phyloP scores from a whole-genome alignment of 805 yeast species.

The Yarrowia osloensis region DNA sequence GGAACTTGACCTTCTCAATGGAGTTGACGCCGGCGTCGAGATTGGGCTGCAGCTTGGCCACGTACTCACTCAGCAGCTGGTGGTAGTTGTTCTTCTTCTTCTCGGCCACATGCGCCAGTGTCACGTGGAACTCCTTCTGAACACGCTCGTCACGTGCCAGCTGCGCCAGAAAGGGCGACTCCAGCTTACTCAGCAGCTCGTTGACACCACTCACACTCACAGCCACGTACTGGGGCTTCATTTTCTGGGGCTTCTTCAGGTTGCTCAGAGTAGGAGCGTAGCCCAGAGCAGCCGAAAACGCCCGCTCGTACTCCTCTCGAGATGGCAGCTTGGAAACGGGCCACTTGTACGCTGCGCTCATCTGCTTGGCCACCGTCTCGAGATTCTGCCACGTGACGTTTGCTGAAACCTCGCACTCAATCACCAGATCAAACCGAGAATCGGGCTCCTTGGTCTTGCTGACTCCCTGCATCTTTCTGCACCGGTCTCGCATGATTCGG shows the following conservation, averaged over 20 bases:
- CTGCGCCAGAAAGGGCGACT: background rate
- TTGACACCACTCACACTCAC: slow-evolving; percentile 40
- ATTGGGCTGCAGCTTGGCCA: background rate
- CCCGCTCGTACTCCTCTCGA: slow-evolving; percentile 47
- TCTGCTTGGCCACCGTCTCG: slow-evolving; percentile 44
- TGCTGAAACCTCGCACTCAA: slow-evolving; percentile 53
- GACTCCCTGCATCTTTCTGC: slow-evolving; percentile 66
- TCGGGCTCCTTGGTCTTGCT: slow-evolving; percentile 57
- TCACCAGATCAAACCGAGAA: slow-evolving; percentile 60
- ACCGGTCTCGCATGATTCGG: slow-evolving; percentile 72
- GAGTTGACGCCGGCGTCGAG: background rate
- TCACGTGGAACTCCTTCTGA: slow-evolving; percentile 41
- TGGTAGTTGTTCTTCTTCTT: slow-evolving; percentile 21
- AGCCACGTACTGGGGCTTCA: slow-evolving; percentile 47
- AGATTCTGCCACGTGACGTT: slow-evolving; percentile 54
- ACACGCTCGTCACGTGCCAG: slow-evolving; percentile 26
- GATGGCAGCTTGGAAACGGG: slow-evolving; percentile 49
- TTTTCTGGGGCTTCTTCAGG: slow-evolving; percentile 35
- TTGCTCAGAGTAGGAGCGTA: slow-evolving; percentile 58
- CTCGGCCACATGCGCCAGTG: slow-evolving; percentile 39
- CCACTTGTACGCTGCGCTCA: slow-evolving; percentile 50
- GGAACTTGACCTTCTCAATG: slow-evolving; percentile 1
- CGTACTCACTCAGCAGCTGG: background rate
- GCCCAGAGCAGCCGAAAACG: slow-evolving; percentile 55
- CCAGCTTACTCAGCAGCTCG: background rate